Evolutionary conservation across 768 basidiomycete genomes (phyloP), one percentile per base, ranked within the genome.

Genomic region (Porphyrellus cyaneotinctus): DNA sequence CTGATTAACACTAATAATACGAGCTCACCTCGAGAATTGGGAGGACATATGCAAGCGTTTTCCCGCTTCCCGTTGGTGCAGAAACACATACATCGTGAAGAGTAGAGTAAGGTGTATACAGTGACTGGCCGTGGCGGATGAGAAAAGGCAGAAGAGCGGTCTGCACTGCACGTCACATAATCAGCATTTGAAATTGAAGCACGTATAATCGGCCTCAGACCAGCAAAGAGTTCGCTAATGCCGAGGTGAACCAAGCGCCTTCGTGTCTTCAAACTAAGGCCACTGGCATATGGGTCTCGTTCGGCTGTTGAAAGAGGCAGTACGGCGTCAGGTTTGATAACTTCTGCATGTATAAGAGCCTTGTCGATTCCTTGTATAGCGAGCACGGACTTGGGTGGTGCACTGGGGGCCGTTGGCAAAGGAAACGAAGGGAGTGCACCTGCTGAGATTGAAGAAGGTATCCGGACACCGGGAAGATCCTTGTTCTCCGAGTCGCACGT

Each of bases 51-150:
- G 92, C 90, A 26, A 99, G 77, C 0, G 95, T 99, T 70, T 99
- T 99, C 0, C 97, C 97, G 60, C 94, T 97, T 22, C 97, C 97
- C 0, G 97, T 99, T 0, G 97, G 97, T 1, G 97, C 97, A 9
- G 93, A 97, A 13, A 95, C 89, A 59, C 94, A 95, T 13, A 94
- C 78, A 70, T 99, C 97, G 24, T 78, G 78, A 24, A 84, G 84
- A 32, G 81, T 77, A 51, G 78, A 65, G 59, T 81, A 85, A 0
- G 90, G 85, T 38, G 77, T 72, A 62, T 91, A 91, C 11, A 93
- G 68, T 1, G 74, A 67, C 45, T 73, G 54, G 17, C 75, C 64
- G 43, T 72, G 46, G 15, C 78, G 75, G 14, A 95, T 78, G 0
- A 98, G 75, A 63, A 92, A 83, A 1, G 95, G 95, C 0, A 98